phyloP scores from a whole-genome alignment of 768 basidiomycete species.

The Agrocybe praecox region DNA sequence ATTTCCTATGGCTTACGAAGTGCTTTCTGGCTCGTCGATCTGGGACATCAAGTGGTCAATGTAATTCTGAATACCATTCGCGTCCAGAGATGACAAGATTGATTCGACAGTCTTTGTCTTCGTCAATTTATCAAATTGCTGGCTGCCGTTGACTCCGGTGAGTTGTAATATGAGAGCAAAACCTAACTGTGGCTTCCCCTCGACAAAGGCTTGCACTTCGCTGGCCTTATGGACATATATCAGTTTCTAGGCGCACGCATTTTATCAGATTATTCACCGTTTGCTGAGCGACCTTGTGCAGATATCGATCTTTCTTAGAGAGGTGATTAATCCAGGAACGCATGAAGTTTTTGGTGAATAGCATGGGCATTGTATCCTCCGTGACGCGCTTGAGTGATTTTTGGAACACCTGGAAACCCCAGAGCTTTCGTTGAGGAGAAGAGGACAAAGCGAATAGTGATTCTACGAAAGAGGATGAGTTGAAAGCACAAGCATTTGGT shows the following conservation, averaged over 20 bases:
- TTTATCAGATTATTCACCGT: constrained; percentile 48
- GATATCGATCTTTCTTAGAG: constrained; percentile 81
- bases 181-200: constrained; percentile 76
- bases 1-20: constrained; percentile 35
- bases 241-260: neutral
- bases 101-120: constrained; percentile 92
- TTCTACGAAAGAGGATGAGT: constrained; percentile 47
- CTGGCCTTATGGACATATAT: constrained; percentile 51
- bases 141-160: constrained; percentile 79
- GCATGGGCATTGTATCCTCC: constrained; percentile 71
- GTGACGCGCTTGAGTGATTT: constrained; percentile 72
- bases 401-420: constrained; percentile 94
- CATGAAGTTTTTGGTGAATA: constrained; percentile 96
- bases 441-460: constrained; percentile 84
- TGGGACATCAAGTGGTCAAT: constrained; percentile 70
- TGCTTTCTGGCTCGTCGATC: constrained; percentile 50
- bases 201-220: constrained; percentile 74
- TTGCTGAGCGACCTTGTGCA: constrained; percentile 87
- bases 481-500: neutral
- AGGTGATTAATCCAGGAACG: constrained; percentile 97
- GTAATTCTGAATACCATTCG: constrained; percentile 76
- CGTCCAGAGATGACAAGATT: constrained; percentile 74
- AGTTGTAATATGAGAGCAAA: constrained; percentile 86
- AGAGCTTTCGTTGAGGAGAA: constrained; percentile 87
- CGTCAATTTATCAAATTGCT: constrained; percentile 90